Base-by-base conservation (phyloP, 2,329 filamentous ascomycete species). In the Parastagonospora nodorum region DNA sequence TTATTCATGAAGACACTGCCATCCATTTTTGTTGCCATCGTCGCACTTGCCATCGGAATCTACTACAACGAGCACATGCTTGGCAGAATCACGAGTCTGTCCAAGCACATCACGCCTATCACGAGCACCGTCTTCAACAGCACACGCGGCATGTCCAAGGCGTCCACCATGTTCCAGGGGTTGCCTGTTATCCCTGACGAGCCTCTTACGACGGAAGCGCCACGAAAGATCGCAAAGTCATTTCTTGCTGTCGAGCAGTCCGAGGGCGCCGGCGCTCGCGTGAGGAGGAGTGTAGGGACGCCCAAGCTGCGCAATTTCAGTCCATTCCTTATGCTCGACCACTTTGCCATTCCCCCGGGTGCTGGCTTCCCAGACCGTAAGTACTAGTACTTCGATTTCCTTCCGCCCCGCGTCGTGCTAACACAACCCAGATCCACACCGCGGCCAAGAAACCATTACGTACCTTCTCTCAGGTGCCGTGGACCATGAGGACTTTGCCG, bases 281-380 rank as follows among this genome's bases (percentile, higher is more conserved):
- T 97, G 11, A 86, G 93, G 57, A 86, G 93, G 51, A 92, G 89
- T 36, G 89, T 97, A 60, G 93, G 93, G 61, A 96, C 91, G 1
- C 82, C 89, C 5, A 82, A 88, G 60, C 82, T 97, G 16, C 86
- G 87, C 68, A 91, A 96, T 79, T 88, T 97, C 74, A 90, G 87
- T 11, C 94, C 93, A 0, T 97, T 97, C 77, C 82, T 97, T 38
- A 96, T 97, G 92, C 88, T 97, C 40, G 93, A 97, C 46, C 69
- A 97, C 78, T 97, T 97, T 78, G 84, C 81, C 47, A 85, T 94
- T 63, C 83, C 84, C 45, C 86, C 87, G 1, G 90, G 89, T 51
- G 89, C 92, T 8, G 92, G 92, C 0, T 97, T 97, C 71, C 92
- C 92, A 0, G 92, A 97, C 71, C 92, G 41, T 43, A 33, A 33